phyloP scores from a whole-genome alignment of 495 filamentous ascomycete genomes.

The Beverwykella pulmonaria region DNA sequence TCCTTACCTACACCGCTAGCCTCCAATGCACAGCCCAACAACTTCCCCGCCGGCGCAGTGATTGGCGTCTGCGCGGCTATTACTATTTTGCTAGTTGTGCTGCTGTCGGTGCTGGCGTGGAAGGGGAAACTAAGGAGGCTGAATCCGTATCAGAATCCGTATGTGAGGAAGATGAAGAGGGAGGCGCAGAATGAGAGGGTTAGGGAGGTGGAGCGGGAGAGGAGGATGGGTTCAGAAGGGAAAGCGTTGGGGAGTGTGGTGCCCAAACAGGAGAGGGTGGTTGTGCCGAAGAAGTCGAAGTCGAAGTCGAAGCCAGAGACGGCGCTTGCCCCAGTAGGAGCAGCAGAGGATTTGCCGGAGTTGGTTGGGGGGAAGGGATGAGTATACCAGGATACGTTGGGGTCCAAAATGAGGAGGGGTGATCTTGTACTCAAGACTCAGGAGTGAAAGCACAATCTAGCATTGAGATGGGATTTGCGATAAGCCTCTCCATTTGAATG shows the following conservation, averaged over 20 bases:
- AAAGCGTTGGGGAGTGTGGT: background rate
- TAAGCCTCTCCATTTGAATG: too few species aligned
- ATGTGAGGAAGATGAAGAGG: slow-evolving; percentile 2
- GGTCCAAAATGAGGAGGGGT: too few species aligned
- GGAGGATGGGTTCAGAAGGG: background rate
- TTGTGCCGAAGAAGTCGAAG: background rate
- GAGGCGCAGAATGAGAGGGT: slow-evolving; percentile 2
- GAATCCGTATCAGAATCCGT: slow-evolving; percentile 9
- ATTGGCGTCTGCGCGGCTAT: background rate
- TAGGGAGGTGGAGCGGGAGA: background rate
- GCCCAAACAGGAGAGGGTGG: background rate
- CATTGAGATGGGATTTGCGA: too few species aligned
- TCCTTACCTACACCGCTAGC: too few species aligned
- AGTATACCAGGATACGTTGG: too few species aligned
- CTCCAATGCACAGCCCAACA: background rate
- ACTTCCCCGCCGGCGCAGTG: background rate
- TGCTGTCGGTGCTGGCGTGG: background rate
- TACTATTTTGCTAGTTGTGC: background rate
- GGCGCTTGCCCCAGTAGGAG: too few species aligned
- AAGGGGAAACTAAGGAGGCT: background rate
- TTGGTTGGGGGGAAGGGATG: too few species aligned
- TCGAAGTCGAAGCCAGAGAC: too few species aligned
- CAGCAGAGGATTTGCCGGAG: too few species aligned
- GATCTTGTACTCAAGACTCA: too few species aligned
- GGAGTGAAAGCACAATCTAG: too few species aligned